phyloP scores from a whole-genome alignment of 2,329 filamentous ascomycete species.

The Phialophora verrucosa region DNA sequence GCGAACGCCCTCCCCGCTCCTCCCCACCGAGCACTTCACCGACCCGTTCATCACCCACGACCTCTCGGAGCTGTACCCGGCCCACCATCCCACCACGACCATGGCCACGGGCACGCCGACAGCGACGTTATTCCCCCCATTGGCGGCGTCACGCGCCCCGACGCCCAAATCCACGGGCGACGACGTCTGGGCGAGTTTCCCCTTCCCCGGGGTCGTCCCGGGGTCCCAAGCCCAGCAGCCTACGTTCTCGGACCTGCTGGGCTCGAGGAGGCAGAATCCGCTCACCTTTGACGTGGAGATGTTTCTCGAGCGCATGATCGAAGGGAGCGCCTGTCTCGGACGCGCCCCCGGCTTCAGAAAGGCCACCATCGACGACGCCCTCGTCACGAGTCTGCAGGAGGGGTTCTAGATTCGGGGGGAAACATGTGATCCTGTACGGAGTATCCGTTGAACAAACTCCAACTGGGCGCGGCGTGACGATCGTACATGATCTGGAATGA shows the following conservation, averaged over 20 bases:
- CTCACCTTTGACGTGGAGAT: conserved; percentile 37
- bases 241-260: conserved; percentile 17
- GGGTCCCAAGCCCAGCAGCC: background rate
- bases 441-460: too few species aligned
- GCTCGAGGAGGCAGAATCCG: conserved; percentile 1
- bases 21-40: conserved; percentile 9
- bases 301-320: conserved; percentile 40
- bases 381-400: conserved; percentile 39
- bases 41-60: conserved; percentile 23
- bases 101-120: background rate
- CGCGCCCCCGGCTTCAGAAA: conserved; percentile 46
- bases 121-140: conserved; percentile 1
- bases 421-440: too few species aligned
- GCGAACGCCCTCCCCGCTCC: conserved; percentile 27
- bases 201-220: background rate
- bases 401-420: conserved; percentile 15
- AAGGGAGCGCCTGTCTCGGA: conserved; percentile 43
- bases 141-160: background rate
- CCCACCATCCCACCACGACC: background rate
- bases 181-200: conserved; percentile 21
- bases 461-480: too few species aligned
- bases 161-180: background rate
- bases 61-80: conserved; percentile 19
- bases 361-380: conserved; percentile 44
- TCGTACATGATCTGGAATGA: too few species aligned